Conservation (phyloP, 2,329 filamentous ascomycete genomes). For the Chaetomium olivaceum region DNA sequence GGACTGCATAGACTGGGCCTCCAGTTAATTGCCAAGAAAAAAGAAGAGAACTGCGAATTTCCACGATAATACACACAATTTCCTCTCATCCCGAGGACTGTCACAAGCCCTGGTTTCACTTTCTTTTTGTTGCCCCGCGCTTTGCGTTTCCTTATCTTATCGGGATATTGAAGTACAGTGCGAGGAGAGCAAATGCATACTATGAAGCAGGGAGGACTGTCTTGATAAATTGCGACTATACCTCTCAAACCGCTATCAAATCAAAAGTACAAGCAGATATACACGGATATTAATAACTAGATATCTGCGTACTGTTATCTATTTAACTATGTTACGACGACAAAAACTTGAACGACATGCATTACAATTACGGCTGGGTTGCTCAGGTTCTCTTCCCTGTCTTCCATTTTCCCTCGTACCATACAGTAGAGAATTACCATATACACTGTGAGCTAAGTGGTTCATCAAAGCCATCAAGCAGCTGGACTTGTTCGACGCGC, state of each 20-base stretch:
- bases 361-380: not conserved
- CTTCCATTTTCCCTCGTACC: too few species aligned
- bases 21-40: not conserved
- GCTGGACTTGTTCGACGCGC: not conserved
- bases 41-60: not conserved
- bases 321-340: not conserved
- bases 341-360: not conserved
- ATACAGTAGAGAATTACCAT: not conserved
- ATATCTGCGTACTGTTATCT: not conserved
- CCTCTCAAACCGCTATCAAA: not conserved
- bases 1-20: not conserved
- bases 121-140: slow-evolving; percentile 3
- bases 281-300: not conserved
- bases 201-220: not conserved
- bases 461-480: not conserved
- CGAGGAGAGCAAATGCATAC: not conserved
- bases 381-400: not conserved
- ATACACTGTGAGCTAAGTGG: not conserved
- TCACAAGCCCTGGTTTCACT: not conserved
- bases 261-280: not conserved
- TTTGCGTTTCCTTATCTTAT: not conserved
- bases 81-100: not conserved
- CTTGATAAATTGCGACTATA: not conserved
- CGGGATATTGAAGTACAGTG: not conserved
- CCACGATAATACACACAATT: not conserved